These are phyloP conservation scores for Tulasnella sp. DNA, from an alignment of 768 basidiomycete genomes.

Conservation along the genomic window DNA sequence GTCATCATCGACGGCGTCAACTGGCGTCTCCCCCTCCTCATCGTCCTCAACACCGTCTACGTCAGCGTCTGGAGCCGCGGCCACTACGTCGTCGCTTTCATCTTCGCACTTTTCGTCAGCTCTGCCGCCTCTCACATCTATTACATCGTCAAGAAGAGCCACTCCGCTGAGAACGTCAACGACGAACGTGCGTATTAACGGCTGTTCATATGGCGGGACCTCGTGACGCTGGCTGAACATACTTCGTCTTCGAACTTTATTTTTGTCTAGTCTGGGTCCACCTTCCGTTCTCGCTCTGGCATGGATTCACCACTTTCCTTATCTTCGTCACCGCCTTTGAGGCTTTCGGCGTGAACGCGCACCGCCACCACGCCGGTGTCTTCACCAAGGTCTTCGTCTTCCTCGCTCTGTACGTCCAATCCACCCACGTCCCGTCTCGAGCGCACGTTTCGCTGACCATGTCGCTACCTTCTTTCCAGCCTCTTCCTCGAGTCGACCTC, in stretches of 20 bases:
- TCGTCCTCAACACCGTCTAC: conserved; percentile 77
- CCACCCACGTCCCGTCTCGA: not conserved
- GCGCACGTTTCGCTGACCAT: not conserved
- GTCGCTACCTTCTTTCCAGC: conserved; percentile 26
- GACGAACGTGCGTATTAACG: conserved; percentile 44
- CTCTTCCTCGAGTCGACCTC: conserved; percentile 90
- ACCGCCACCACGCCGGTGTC: conserved; percentile 52
- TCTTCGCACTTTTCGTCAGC: conserved; percentile 80
- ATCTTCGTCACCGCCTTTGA: conserved; percentile 75
- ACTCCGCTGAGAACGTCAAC: conserved; percentile 45
- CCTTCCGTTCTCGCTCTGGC: conserved; percentile 92
- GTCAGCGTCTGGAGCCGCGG: conserved; percentile 74
- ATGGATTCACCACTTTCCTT: conserved; percentile 83
- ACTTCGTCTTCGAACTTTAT: conserved; percentile 86
- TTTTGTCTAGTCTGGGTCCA: conserved; percentile 58
- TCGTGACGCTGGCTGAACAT: conserved; percentile 65
- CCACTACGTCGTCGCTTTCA: conserved; percentile 70
- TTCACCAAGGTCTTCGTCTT: conserved; percentile 96
- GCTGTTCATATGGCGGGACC: conserved; percentile 42
- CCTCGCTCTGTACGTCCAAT: conserved; percentile 58
- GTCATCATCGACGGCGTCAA: conserved; percentile 77
- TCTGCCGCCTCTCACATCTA: conserved; percentile 79
- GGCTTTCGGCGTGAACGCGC: conserved; percentile 75
- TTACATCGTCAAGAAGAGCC: conserved; percentile 84
- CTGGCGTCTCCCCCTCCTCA: conserved; percentile 88